These are phyloP conservation scores for Beauveria varroae DNA, from an alignment of 2,329 filamentous ascomycete species.

Conservation along the genomic window DNA sequence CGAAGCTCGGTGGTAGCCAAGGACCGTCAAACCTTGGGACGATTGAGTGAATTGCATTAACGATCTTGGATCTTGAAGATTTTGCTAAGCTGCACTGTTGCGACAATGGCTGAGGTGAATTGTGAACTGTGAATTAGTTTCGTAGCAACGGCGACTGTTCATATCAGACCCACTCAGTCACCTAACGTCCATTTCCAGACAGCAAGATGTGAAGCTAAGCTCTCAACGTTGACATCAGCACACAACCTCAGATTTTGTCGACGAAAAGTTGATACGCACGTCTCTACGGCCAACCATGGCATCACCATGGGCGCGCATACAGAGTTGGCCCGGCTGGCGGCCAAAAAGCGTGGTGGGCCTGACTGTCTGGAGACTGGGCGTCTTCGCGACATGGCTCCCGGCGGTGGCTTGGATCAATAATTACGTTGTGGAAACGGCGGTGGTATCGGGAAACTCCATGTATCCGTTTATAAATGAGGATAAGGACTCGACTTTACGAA, in stretches of 20 bases:
- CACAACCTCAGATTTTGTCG: neutral
- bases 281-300: constrained; percentile 23
- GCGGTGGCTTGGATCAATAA: constrained; percentile 54
- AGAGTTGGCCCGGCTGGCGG: constrained; percentile 15
- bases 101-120: too few species aligned
- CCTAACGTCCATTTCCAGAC: neutral
- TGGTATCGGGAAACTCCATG: constrained; percentile 62
- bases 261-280: neutral
- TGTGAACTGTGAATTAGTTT: neutral
- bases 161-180: neutral
- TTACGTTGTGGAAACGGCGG: constrained; percentile 50
- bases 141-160: neutral
- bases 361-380: constrained; percentile 40
- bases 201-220: neutral
- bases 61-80: too few species aligned
- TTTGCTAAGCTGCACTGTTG: neutral
- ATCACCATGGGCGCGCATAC: constrained; percentile 30
- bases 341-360: constrained; percentile 18
- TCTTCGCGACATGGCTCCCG: constrained; percentile 54
- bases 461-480: constrained; percentile 67
- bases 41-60: too few species aligned
- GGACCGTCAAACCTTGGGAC: too few species aligned
- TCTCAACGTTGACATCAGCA: neutral
- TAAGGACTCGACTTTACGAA: constrained; percentile 45
- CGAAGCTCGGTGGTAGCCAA: too few species aligned